Evolutionary conservation across 1,284 basidiomycete species (phyloP), one percentile per base, ranked within the genome.

Genomic region (Golubevia pallescens): DNA sequence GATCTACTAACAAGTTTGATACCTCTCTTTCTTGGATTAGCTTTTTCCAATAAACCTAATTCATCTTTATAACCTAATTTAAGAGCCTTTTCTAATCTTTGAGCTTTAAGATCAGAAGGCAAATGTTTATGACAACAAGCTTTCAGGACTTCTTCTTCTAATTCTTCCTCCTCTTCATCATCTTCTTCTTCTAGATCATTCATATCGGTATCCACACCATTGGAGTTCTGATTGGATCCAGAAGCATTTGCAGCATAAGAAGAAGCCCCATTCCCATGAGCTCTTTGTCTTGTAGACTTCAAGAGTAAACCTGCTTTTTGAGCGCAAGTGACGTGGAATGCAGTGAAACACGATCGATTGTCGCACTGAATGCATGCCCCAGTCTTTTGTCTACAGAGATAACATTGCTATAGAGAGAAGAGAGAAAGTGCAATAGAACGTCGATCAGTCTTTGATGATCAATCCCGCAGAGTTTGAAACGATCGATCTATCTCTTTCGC

Each of bases 361-460:
- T 92, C 92, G 86, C 97, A 99, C 86, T 99, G 97, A 56, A 99
- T 97, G 86, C 96, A 98, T 0, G 97, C 96, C 3, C 97, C 97
- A 71, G 90, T 89, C 63, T 90, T 88, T 58, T 92, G 87, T 58
- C 92, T 91, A 84, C 96, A 99, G 32, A 98, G 87, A 7, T 91
- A 92, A 86, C 96, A 99, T 87, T 78, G 74, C 51, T 52, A 56
- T 61, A 10, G 13, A 6, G 24, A 56, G 5, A 52, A 6, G 6
- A 55, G 13, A 20, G 32, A 61, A 28, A 8, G 8, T 20, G 20
- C 28, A 16, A 28, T 28, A 52, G 4, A 10, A 38, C 34, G 10
- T 10, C 34, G 34, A 38, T 38, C 5, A 38, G 3, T 5, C 34
- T 38, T 38, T 10, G 34, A 38, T 38, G n/a, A n/a, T n/a, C n/a